Conservation (phyloP, 345 rosid species). For the Dimocarpus longan region DNA sequence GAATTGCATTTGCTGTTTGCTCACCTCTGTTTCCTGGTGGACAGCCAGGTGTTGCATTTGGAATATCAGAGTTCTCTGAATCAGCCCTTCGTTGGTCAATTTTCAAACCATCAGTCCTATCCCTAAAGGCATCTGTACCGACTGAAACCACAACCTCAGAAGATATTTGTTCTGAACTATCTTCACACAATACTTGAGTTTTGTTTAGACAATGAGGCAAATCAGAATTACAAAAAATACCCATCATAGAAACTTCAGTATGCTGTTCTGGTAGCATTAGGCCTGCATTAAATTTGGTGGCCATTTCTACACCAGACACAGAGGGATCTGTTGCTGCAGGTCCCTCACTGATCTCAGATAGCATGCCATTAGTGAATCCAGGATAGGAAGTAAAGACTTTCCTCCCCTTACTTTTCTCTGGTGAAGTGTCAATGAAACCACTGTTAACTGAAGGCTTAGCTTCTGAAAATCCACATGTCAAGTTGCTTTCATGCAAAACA, state of each 20-base stretch:
- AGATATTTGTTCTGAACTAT: constrained; percentile 33
- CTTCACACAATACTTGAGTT: constrained; percentile 26
- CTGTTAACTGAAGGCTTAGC: constrained; percentile 31
- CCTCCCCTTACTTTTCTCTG: constrained; percentile 35
- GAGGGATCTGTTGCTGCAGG: constrained; percentile 30
- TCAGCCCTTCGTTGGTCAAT: constrained; percentile 24
- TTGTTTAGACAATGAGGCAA: constrained; percentile 29
- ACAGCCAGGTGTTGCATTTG: constrained; percentile 25
- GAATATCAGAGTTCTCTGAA: constrained; percentile 32
- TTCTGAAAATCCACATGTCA: constrained; percentile 29
- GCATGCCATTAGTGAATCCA: constrained; percentile 33
- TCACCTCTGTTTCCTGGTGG: constrained; percentile 26
- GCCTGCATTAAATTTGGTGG: constrained; percentile 25
- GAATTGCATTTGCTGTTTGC: constrained; percentile 31
- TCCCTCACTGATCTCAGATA: constrained; percentile 27
- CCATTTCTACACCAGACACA: constrained; percentile 28
- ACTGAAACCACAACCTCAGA: constrained; percentile 34
- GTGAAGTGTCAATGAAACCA: constrained; percentile 25
- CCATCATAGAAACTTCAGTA: constrained; percentile 26
- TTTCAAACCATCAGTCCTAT: constrained; percentile 28
- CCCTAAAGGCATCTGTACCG: constrained; percentile 30
- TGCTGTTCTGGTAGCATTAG: constrained; percentile 27
- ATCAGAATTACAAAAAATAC: constrained; percentile 26
- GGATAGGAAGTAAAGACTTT: constrained; percentile 33
- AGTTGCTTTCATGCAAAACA: constrained; percentile 28